A percentile compares a stretch with the other conserved stretches of the same genome.
Evolutionary conservation across 2,329 filamentous ascomycete species (phyloP).

Genomic region (Trichothecium sympodiale): DNA sequence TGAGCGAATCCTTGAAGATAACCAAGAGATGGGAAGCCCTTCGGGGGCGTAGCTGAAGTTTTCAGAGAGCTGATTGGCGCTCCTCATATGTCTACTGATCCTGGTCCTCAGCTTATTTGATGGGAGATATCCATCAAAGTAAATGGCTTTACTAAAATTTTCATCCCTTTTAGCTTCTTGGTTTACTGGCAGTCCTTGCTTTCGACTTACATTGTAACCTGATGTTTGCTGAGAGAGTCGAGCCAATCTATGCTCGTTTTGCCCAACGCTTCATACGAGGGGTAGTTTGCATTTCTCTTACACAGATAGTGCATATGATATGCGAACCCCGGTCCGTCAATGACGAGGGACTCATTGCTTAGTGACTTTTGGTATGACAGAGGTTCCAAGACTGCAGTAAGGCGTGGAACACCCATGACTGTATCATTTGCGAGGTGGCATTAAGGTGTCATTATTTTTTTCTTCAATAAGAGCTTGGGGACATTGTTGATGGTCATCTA

Average conservation of each 20-base stretch:
- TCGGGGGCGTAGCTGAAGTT: too few species aligned
- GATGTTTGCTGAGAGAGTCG: conserved; percentile 39
- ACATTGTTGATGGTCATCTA: too few species aligned
- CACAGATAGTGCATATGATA: conserved; percentile 58
- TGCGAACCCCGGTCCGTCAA: conserved; percentile 73
- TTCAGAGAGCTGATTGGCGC: conserved; percentile 39
- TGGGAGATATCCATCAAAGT: conserved; percentile 80
- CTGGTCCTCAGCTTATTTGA: conserved; percentile 2
- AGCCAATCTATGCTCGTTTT: conserved; percentile 51
- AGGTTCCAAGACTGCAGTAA: conserved; percentile 40
- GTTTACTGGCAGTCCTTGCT: conserved; percentile 4
- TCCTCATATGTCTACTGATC: conserved; percentile 17
- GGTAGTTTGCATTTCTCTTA: conserved; percentile 36
- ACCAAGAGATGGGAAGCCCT: too few species aligned
- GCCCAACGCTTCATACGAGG: conserved; percentile 54
- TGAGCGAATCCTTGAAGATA: too few species aligned
- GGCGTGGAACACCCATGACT: conserved; percentile 48
- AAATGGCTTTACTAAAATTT: conserved; percentile 47
- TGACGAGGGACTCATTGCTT: conserved; percentile 31
- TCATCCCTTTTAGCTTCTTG: conserved; percentile 3
- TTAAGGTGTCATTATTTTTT: not conserved
- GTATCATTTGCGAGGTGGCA: too few species aligned
- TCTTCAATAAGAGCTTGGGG: too few species aligned
- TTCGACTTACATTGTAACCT: conserved; percentile 48
- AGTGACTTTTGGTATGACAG: conserved; percentile 35